These are phyloP conservation scores for Nyctanthes arbortristis DNA, from an alignment of 257 asterid species.

Conservation along the genomic window DNA sequence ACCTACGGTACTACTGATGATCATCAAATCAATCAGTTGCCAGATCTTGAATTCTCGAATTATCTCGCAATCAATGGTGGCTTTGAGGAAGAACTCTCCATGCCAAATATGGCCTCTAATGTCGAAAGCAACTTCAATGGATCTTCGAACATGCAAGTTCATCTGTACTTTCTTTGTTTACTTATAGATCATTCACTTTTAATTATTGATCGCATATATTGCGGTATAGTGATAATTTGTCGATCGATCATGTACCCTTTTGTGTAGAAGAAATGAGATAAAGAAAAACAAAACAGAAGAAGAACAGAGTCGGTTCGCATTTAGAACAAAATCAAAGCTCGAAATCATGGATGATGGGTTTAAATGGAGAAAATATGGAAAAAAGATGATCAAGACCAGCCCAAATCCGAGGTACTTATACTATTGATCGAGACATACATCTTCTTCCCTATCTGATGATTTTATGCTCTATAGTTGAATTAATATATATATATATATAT, in stretches of 20 bases:
- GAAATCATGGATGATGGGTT: constrained; percentile 37
- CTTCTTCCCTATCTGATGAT: too few species aligned
- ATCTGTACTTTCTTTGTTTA: not conserved
- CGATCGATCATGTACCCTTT: not conserved
- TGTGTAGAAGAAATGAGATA: constrained; percentile 5
- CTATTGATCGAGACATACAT: not conserved
- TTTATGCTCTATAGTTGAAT: not conserved
- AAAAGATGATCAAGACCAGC: constrained; percentile 34
- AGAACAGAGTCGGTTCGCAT: constrained; percentile 18
- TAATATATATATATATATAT: too few species aligned
- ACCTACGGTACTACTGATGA: not conserved
- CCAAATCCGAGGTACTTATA: constrained; percentile 41
- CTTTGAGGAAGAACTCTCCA: not conserved
- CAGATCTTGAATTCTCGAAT: constrained; percentile 9
- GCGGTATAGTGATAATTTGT: not conserved
- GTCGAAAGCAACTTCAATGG: not conserved
- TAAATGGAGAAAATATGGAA: constrained; percentile 39
- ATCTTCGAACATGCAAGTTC: constrained; percentile 30
- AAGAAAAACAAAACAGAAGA: not conserved
- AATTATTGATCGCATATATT: not conserved
- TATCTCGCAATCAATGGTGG: constrained; percentile 10
- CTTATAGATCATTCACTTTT: not conserved
- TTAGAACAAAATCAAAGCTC: constrained; percentile 29
- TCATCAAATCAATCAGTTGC: not conserved
- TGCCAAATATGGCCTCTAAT: not conserved